A percentile compares a stretch with the other conserved stretches of the same genome.
Evolutionary conservation across 228 moss, liverwort and hornwort species (phyloP).

Genomic region (Sphagnum magellanicum): DNA sequence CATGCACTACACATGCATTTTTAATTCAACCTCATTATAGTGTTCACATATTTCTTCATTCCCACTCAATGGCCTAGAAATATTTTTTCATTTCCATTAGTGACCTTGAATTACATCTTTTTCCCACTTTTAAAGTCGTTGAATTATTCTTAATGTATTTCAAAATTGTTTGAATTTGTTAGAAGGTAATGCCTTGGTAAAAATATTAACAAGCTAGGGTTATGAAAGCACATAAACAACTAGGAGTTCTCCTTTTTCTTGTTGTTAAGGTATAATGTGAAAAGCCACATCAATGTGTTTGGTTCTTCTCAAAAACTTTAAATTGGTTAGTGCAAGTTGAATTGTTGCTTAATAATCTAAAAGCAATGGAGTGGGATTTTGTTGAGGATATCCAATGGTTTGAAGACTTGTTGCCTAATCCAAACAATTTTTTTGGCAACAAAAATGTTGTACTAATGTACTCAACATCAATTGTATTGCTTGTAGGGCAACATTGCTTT

Average conservation of each 20-base stretch:
- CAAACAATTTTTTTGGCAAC: neutral
- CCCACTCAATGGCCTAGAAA: too few species aligned
- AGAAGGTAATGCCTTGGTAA: neutral
- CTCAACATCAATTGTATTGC: neutral
- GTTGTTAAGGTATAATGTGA: neutral
- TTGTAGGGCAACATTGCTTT: neutral
- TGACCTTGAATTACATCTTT: neutral
- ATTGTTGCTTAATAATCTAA: neutral
- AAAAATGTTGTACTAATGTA: neutral
- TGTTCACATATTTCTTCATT: too few species aligned
- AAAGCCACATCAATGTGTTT: neutral
- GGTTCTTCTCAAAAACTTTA: neutral
- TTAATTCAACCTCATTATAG: too few species aligned
- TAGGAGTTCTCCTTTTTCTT: neutral
- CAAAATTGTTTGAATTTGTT: conserved; percentile 1
- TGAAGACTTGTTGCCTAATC: neutral
- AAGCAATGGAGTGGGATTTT: neutral
- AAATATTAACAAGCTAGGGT: neutral
- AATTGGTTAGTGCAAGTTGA: neutral
- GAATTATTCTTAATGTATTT: neutral
- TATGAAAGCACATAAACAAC: neutral
- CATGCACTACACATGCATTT: too few species aligned
- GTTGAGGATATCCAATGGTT: neutral
- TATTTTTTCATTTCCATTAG: neutral
- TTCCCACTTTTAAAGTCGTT: neutral